A percentile compares a stretch with the other conserved stretches of the same genome.
phyloP scores from a whole-genome alignment of 2,329 filamentous ascomycete species.

The Akanthomyces lecanii region DNA sequence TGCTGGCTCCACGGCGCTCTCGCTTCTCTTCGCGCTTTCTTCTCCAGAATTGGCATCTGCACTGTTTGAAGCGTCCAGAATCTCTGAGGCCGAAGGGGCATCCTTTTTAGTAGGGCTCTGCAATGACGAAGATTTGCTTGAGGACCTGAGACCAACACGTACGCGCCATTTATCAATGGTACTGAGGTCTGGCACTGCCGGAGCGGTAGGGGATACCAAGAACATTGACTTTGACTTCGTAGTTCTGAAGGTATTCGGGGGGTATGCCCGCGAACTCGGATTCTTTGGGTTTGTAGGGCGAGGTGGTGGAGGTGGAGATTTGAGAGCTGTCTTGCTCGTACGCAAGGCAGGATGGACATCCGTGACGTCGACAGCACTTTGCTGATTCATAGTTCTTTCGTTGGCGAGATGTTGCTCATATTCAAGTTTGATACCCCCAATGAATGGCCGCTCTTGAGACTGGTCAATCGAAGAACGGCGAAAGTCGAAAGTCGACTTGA shows the following conservation, averaged over 20 bases:
- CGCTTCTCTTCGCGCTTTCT: background rate
- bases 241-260: constrained; percentile 34
- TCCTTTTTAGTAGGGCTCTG: constrained; percentile 6
- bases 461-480: constrained; percentile 32
- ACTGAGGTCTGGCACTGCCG: constrained; percentile 28
- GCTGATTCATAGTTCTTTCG: constrained; percentile 26
- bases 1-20: background rate
- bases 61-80: background rate
- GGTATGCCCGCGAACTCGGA: constrained; percentile 29
- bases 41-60: background rate
- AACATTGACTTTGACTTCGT: constrained; percentile 26
- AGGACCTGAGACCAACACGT: constrained; percentile 24
- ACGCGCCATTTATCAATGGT: constrained; percentile 32
- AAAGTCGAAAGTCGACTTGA: constrained; percentile 33
- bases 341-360: constrained; percentile 35
- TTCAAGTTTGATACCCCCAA: constrained; percentile 40
- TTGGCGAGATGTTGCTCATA: constrained; percentile 33
- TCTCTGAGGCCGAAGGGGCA: background rate
- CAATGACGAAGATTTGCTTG: constrained; percentile 12
- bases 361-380: constrained; percentile 24
- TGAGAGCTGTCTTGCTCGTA: constrained; percentile 26
- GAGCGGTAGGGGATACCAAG: constrained; percentile 26
- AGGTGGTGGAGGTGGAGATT: constrained; percentile 22
- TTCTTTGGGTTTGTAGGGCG: constrained; percentile 23
- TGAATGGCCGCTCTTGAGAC: constrained; percentile 32